phyloP scores from a whole-genome alignment of 768 basidiomycete species.

The Lactifluus hygrophoroides region DNA sequence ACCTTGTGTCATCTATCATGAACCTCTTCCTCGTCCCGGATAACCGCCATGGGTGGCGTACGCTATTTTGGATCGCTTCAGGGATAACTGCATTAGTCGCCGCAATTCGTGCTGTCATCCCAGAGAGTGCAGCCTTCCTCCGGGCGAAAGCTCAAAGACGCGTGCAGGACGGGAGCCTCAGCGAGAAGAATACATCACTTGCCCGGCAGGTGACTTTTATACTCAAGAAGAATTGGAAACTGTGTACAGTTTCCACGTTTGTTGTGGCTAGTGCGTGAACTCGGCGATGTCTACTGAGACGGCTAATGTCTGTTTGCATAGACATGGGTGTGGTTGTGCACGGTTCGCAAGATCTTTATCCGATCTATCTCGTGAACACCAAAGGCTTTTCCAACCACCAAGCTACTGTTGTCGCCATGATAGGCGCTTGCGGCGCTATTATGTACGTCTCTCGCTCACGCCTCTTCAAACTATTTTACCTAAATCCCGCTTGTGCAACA shows the following conservation, averaged over 20 bases:
- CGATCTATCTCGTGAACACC: slow-evolving; percentile 29
- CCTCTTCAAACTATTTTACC: neutral
- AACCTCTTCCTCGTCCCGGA: slow-evolving; percentile 53
- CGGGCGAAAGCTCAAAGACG: slow-evolving; percentile 47
- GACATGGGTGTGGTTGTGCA: slow-evolving; percentile 43
- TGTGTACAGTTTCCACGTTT: slow-evolving; percentile 76
- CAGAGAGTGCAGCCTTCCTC: slow-evolving; percentile 71
- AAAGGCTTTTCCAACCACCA: slow-evolving; percentile 29
- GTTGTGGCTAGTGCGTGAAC: slow-evolving; percentile 50
- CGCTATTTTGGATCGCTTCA: slow-evolving; percentile 71
- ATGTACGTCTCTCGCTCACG: slow-evolving; percentile 12
- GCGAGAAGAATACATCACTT: slow-evolving; percentile 58
- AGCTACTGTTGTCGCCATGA: slow-evolving; percentile 36
- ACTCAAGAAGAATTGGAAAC: slow-evolving; percentile 72
- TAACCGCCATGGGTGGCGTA: slow-evolving; percentile 45
- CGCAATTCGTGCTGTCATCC: slow-evolving; percentile 52
- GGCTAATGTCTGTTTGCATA: slow-evolving; percentile 12
- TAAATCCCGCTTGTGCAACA: neutral
- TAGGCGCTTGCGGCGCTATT: slow-evolving; percentile 29
- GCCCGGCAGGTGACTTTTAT: slow-evolving; percentile 61
- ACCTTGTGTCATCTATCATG: slow-evolving; percentile 73
- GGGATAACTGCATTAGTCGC: slow-evolving; percentile 71
- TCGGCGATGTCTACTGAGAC: neutral
- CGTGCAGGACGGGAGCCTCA: slow-evolving; percentile 30
- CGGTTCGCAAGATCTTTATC: slow-evolving; percentile 37